Evolutionary conservation across 1,284 basidiomycete species (phyloP).

Genomic region (Moesziomyces antarcticus): DNA sequence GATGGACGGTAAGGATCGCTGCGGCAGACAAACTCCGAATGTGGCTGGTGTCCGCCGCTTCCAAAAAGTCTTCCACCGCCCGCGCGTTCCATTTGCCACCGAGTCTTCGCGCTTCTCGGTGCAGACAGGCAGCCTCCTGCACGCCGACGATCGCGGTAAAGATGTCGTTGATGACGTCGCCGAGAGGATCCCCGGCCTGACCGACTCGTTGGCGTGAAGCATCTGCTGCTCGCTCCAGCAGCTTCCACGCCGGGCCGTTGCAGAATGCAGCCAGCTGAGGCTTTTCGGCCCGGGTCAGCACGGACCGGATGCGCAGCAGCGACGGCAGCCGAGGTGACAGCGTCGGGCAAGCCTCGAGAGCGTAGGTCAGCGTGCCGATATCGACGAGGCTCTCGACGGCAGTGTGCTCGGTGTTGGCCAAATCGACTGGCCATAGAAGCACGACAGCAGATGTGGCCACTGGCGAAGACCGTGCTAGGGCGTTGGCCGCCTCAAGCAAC

Average conservation of each 20-base stretch:
- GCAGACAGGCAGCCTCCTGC: constrained; percentile 8
- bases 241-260: constrained; percentile 12
- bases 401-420: constrained; percentile 8
- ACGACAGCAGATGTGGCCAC: constrained; percentile 21
- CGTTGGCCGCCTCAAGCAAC: constrained; percentile 27
- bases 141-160: constrained; percentile 15
- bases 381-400: constrained; percentile 27
- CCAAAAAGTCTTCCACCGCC: constrained; percentile 7
- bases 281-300: constrained; percentile 13
- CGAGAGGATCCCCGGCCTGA: constrained; percentile 5
- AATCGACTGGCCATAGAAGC: constrained; percentile 30
- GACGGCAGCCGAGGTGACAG: constrained; percentile 23
- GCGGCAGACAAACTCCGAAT: constrained; percentile 8
- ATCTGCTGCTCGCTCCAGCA: constrained; percentile 20
- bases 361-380: constrained; percentile 67
- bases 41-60: constrained; percentile 10
- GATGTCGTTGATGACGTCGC: constrained; percentile 38
- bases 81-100: not conserved
- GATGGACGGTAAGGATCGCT: constrained; percentile 16
- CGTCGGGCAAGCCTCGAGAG: constrained; percentile 74
- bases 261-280: constrained; percentile 12
- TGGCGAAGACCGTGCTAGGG: constrained; percentile 15
- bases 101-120: not conserved
- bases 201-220: not conserved
- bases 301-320: constrained; percentile 22